phyloP scores from a whole-genome alignment of 352 stramenopile species.

The Globisporangium polare region DNA sequence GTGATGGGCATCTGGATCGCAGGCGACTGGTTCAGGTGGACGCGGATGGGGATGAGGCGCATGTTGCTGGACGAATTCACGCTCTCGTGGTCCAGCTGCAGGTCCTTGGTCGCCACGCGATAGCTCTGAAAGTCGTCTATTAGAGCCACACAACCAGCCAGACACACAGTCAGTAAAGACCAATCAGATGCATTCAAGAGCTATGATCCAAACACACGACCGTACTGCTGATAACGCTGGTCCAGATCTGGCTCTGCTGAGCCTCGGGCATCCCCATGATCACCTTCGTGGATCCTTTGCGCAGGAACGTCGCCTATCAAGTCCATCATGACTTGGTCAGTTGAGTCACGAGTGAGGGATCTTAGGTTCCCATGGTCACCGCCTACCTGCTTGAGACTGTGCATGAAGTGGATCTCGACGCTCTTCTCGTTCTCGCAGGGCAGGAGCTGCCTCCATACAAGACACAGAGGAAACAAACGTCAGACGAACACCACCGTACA shows the following conservation, averaged over 20 bases:
- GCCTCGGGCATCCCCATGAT: conserved; percentile 79
- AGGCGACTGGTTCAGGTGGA: conserved; percentile 51
- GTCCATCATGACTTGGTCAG: neutral
- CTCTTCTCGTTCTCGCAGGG: conserved; percentile 73
- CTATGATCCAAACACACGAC: neutral
- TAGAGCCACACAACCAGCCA: neutral
- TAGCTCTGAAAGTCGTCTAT: conserved; percentile 54
- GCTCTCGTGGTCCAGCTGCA: conserved; percentile 37
- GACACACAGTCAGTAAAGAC: neutral
- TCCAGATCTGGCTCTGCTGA: conserved; percentile 81
- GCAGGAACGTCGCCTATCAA: conserved; percentile 50
- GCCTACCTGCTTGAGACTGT: conserved; percentile 71
- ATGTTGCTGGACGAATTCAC: conserved; percentile 26
- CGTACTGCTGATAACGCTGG: conserved; percentile 67
- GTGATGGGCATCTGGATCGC: conserved; percentile 72
- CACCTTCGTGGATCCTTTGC: conserved; percentile 69
- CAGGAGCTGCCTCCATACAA: conserved; percentile 29
- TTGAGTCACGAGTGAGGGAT: neutral
- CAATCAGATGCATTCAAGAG: neutral
- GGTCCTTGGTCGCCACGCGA: conserved; percentile 40
- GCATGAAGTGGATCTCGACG: conserved; percentile 82
- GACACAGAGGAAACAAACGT: neutral
- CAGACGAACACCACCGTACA: neutral
- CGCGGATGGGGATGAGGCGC: conserved; percentile 54
- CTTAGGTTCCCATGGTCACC: neutral